phyloP scores from a whole-genome alignment of 495 filamentous ascomycete genomes.

The Lentithecium fluviatile region DNA sequence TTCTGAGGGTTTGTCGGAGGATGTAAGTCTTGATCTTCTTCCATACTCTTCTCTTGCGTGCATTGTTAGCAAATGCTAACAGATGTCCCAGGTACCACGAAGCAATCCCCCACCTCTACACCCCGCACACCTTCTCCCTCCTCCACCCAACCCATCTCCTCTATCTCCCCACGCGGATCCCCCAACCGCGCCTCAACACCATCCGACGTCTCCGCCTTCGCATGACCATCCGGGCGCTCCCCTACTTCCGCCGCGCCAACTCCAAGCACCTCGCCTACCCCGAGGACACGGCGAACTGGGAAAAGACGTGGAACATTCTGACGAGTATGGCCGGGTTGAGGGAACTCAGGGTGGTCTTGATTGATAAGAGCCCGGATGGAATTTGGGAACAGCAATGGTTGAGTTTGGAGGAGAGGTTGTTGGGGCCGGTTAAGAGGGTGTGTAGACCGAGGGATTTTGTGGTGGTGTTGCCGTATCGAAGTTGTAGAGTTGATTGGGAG shows the following conservation, averaged over 20 bases:
- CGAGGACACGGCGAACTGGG: slow-evolving; percentile 33
- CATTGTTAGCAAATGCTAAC: slow-evolving; percentile 2
- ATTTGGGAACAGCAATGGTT: slow-evolving; percentile 27
- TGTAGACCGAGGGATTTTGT: slow-evolving; percentile 17
- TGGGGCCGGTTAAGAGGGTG: slow-evolving; percentile 26
- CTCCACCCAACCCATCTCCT: slow-evolving; percentile 30
- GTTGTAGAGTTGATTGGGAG: slow-evolving; percentile 11
- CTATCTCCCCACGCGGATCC: slow-evolving; percentile 25
- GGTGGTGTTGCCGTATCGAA: slow-evolving; percentile 29
- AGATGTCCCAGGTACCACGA: slow-evolving; percentile 26
- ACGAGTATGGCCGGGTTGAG: slow-evolving; percentile 20
- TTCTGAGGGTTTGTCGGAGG: slow-evolving; percentile 21
- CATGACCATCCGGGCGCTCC: slow-evolving; percentile 29
- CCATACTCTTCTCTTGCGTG: background rate
- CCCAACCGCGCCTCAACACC: slow-evolving; percentile 12
- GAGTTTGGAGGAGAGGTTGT: slow-evolving; percentile 13
- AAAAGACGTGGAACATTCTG: slow-evolving; percentile 19
- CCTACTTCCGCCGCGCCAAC: slow-evolving; percentile 15
- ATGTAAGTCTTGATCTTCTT: slow-evolving; percentile 13
- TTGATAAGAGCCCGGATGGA: slow-evolving; percentile 11
- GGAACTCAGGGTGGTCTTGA: slow-evolving; percentile 25
- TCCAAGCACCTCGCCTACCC: slow-evolving; percentile 19
- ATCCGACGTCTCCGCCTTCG: slow-evolving; percentile 31
- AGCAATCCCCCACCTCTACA: slow-evolving; percentile 26
- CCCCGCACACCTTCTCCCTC: slow-evolving; percentile 29